A percentile compares a stretch with the other conserved stretches of the same genome.
Evolutionary conservation across 225 moss, liverwort and hornwort genomes (phyloP).

Genomic region (Anthoceros angustus): DNA sequence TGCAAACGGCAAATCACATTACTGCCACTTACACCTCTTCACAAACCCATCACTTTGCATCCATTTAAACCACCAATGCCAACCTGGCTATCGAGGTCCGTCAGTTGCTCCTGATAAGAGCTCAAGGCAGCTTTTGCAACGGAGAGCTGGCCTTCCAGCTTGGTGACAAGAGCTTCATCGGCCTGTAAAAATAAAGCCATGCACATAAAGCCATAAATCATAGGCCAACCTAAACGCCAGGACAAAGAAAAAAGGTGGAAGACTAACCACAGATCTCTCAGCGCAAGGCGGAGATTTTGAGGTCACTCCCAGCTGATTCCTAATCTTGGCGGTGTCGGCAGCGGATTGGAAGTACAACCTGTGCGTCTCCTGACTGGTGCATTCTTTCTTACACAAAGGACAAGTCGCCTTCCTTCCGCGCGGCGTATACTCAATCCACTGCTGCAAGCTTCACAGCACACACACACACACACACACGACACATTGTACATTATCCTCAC

Average conservation of each 20-base stretch:
- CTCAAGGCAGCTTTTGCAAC: slow-evolving; percentile 32
- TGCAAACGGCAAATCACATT: slow-evolving; percentile 13
- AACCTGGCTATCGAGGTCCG: slow-evolving; percentile 44
- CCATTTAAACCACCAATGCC: neutral
- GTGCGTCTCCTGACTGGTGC: slow-evolving; percentile 37
- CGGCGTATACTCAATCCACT: slow-evolving; percentile 67
- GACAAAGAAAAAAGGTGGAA: neutral
- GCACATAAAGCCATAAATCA: neutral
- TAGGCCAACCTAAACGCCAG: neutral
- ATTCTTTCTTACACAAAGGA: slow-evolving; percentile 56
- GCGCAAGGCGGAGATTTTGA: neutral
- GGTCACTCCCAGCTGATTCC: slow-evolving; percentile 15
- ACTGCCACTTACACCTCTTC: neutral
- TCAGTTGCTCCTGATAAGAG: slow-evolving; percentile 32
- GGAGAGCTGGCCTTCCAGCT: slow-evolving; percentile 41
- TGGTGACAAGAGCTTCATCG: slow-evolving; percentile 20
- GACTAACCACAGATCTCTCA: neutral
- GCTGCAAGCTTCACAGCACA: slow-evolving; percentile 35
- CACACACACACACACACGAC: neutral
- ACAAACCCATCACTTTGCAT: neutral
- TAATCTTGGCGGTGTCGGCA: slow-evolving; percentile 15
- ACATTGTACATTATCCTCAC: neutral
- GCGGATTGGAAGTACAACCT: slow-evolving; percentile 73
- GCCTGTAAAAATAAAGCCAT: slow-evolving; percentile 8
- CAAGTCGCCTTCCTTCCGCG: slow-evolving; percentile 38